phyloP scores from a whole-genome alignment of 1,284 basidiomycete species.

The Papiliotrema laurentii region DNA sequence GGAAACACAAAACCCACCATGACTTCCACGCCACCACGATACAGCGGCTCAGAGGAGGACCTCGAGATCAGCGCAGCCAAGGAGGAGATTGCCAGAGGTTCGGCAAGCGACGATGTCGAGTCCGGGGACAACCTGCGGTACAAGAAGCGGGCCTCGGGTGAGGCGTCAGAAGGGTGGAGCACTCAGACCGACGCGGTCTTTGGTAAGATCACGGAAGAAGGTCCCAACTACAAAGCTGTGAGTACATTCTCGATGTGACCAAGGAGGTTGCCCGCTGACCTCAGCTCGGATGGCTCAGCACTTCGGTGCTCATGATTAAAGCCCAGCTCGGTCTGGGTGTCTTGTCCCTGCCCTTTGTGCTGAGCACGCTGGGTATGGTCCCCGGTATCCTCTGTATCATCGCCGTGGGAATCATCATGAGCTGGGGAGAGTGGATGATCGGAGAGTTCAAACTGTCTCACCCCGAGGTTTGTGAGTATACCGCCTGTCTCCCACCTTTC shows the following conservation, averaged over 20 bases:
- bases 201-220: constrained; percentile 32
- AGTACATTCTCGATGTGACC: neutral
- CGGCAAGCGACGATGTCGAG: too few species aligned
- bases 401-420: constrained; percentile 34
- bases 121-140: neutral
- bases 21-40: too few species aligned
- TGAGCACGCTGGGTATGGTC: constrained; percentile 29
- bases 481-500: neutral
- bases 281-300: constrained; percentile 29
- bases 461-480: constrained; percentile 22
- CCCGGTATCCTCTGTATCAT: constrained; percentile 38
- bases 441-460: constrained; percentile 35
- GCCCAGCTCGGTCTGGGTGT: constrained; percentile 42
- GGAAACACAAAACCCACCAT: too few species aligned
- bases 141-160: neutral
- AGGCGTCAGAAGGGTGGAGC: neutral
- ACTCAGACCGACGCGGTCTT: constrained; percentile 34
- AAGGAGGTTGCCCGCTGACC: neutral
- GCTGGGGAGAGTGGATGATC: constrained; percentile 34
- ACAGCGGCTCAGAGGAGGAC: too few species aligned
- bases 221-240: constrained; percentile 33
- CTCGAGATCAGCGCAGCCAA: too few species aligned
- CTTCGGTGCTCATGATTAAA: constrained; percentile 34
- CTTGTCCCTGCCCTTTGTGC: constrained; percentile 27
- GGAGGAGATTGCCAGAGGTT: too few species aligned